These are phyloP conservation scores for Phalaenopsis aphrodite DNA, from an alignment of 106 monocot genomes.

Conservation along the genomic window DNA sequence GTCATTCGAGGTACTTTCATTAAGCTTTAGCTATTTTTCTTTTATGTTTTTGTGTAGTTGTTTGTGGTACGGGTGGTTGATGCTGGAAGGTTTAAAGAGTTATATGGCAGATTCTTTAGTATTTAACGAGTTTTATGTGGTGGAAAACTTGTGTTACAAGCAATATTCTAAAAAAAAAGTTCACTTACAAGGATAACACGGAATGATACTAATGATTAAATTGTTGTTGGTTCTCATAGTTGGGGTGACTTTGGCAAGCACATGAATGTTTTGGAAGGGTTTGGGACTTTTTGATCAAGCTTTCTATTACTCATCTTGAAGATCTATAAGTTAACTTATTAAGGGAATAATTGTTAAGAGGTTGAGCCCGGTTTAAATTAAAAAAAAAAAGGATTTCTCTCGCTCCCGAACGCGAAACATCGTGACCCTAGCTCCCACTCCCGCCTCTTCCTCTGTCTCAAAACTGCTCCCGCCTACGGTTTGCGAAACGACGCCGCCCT, in stretches of 20 bases:
- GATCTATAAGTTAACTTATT: not conserved
- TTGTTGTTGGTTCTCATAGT: not conserved
- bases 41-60: not conserved
- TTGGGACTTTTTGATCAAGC: not conserved
- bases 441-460: no score
- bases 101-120: not conserved
- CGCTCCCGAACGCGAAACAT: no score
- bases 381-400: no score
- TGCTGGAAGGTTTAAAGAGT: not conserved
- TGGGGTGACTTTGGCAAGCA: not conserved
- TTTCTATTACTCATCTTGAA: not conserved
- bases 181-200: not conserved
- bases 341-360: not conserved
- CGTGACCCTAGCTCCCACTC: no score
- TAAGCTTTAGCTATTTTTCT: not conserved
- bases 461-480: no score
- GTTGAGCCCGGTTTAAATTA: no score
- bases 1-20: conserved; percentile 38
- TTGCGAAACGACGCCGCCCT: no score
- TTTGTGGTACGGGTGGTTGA: not conserved
- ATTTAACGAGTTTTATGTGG: not conserved
- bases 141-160: not conserved
- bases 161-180: not conserved
- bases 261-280: not conserved
- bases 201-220: not conserved